phyloP scores from a whole-genome alignment of 1,284 basidiomycete species.

The Mycosarcoma mackinlayi region DNA sequence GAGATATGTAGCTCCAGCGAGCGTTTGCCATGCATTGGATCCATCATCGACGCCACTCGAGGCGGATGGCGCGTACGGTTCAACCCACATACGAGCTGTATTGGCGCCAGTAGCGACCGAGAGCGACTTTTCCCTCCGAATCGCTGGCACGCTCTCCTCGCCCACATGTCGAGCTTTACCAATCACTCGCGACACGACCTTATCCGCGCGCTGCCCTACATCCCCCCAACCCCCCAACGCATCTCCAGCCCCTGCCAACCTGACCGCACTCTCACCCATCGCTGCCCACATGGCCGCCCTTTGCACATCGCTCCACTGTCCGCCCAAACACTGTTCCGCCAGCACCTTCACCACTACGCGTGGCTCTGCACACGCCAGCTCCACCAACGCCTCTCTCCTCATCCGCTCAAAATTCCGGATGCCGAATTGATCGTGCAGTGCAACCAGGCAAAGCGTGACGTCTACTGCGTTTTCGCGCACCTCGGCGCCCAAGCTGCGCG shows the following conservation, averaged over 20 bases:
- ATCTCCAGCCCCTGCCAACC: conserved; percentile 70
- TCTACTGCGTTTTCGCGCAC: conserved; percentile 88
- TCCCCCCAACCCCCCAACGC: background rate
- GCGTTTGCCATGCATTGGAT: conserved; percentile 9
- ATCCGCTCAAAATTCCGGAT: conserved; percentile 81
- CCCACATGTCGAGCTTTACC: conserved; percentile 19
- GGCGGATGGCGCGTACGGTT: too few relatives aligned
- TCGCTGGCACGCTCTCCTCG: conserved; percentile 34
- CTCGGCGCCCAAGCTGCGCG: conserved; percentile 10
- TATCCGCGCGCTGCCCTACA: conserved; percentile 9
- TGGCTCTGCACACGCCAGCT: conserved; percentile 83
- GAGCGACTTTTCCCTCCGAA: conserved; percentile 16
- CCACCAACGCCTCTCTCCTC: conserved; percentile 80
- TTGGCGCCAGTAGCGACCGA: background rate
- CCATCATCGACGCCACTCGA: too few relatives aligned
- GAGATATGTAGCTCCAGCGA: conserved; percentile 70
- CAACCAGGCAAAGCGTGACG: conserved; percentile 78
- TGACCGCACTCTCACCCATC: conserved; percentile 83
- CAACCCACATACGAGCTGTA: background rate
- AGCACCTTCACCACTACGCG: conserved; percentile 75
- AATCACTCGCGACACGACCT: conserved; percentile 12
- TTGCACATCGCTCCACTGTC: conserved; percentile 87
- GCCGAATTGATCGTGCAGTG: conserved; percentile 84
- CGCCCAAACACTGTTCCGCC: conserved; percentile 91
- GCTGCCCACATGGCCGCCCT: conserved; percentile 85